These are phyloP conservation scores for Lactarius pseudohatsudake DNA, from an alignment of 768 basidiomycete genomes.

Conservation along the genomic window DNA sequence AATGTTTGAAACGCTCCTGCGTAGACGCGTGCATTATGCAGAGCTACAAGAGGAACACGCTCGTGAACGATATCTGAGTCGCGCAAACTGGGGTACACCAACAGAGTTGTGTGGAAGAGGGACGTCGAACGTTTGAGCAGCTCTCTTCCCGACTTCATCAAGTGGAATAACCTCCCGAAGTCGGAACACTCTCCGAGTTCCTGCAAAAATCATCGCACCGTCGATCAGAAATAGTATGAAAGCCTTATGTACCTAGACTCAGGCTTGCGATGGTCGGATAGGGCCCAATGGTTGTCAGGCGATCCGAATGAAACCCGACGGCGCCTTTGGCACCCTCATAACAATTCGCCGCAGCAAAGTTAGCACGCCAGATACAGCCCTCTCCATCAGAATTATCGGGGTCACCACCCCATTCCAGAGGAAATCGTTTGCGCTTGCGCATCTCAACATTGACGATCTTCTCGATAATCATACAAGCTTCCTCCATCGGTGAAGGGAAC, in stretches of 20 bases:
- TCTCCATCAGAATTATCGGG: slow-evolving; percentile 27
- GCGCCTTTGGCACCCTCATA: slow-evolving; percentile 81
- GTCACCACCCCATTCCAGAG: slow-evolving; percentile 62
- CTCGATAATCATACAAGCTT: slow-evolving; percentile 72
- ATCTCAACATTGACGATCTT: slow-evolving; percentile 69
- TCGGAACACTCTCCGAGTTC: slow-evolving; percentile 68
- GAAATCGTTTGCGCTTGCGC: slow-evolving; percentile 55
- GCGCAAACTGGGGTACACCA: slow-evolving; percentile 29
- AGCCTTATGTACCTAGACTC: slow-evolving; percentile 58
- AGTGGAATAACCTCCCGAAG: slow-evolving; percentile 74
- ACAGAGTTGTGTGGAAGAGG: slow-evolving; percentile 80
- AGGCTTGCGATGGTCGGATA: slow-evolving; percentile 85
- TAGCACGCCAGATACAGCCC: slow-evolving; percentile 61
- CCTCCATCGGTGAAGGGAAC: slow-evolving; percentile 74
- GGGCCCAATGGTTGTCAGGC: slow-evolving; percentile 77
- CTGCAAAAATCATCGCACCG: slow-evolving; percentile 32
- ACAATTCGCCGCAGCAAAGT: slow-evolving; percentile 84
- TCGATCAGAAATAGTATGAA: background rate
- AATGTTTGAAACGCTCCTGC: slow-evolving; percentile 81
- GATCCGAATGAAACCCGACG: slow-evolving; percentile 82
- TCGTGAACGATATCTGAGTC: slow-evolving; percentile 11
- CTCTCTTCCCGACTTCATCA: slow-evolving; percentile 54
- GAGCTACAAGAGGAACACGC: slow-evolving; percentile 44
- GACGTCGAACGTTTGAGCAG: slow-evolving; percentile 73
- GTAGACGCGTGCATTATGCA: slow-evolving; percentile 86